Percentiles rank a stretch among this genome's conserved stretches.
These are phyloP conservation scores for Verbena officinalis DNA, from an alignment of 257 asterid species.

Conservation along the genomic window DNA sequence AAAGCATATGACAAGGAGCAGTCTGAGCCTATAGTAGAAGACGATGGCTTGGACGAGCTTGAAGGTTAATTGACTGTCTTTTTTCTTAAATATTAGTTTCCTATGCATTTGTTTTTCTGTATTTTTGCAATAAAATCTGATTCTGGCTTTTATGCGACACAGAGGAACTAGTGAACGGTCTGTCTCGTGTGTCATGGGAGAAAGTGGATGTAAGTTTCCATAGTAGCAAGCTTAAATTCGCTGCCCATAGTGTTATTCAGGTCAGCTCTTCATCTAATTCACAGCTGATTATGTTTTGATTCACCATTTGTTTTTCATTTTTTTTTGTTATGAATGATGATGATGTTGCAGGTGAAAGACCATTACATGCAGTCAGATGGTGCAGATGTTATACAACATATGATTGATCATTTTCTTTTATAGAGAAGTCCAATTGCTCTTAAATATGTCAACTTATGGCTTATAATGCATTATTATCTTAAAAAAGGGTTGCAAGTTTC, in stretches of 20 bases:
- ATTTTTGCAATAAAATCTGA: not conserved
- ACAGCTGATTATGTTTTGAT: not conserved
- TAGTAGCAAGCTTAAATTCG: slow-evolving; percentile 68
- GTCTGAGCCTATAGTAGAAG: slow-evolving; percentile 44
- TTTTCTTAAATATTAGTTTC: not conserved
- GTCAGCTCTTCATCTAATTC: slow-evolving; percentile 34
- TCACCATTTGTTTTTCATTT: not conserved
- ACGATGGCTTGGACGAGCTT: slow-evolving; percentile 59
- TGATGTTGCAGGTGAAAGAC: slow-evolving; percentile 71
- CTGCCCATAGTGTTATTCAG: slow-evolving; percentile 98
- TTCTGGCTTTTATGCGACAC: slow-evolving; percentile 28
- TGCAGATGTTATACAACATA: slow-evolving; percentile 86
- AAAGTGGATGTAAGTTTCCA: slow-evolving; percentile 97
- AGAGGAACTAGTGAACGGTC: slow-evolving; percentile 84
- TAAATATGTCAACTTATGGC: not conserved
- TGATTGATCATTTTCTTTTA: slow-evolving; percentile 77
- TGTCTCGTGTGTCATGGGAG: slow-evolving; percentile 94
- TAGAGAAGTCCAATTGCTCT: slow-evolving; percentile 22
- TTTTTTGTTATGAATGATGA: slow-evolving; percentile 6
- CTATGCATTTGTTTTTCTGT: slow-evolving; percentile 1
- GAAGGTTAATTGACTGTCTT: slow-evolving; percentile 60
- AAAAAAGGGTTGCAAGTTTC: too few species aligned
- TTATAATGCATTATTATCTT: too few species aligned
- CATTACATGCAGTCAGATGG: slow-evolving; percentile 77
- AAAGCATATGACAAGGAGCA: slow-evolving; percentile 67